Base-by-base conservation (phyloP, 2,329 filamentous ascomycete species). In the Dactylellina sp. region DNA sequence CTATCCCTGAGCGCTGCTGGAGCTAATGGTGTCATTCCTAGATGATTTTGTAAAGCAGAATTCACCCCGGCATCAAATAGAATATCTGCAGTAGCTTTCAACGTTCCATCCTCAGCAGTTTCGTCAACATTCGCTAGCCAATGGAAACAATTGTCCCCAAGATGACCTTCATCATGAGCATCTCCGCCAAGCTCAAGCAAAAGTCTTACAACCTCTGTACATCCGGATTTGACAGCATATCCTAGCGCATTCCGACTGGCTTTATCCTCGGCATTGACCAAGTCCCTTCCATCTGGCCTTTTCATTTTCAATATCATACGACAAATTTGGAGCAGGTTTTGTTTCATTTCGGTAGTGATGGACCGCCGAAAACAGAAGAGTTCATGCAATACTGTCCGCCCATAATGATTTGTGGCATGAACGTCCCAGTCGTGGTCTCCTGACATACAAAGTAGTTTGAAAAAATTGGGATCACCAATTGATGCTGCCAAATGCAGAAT, bases 371-470 rank as follows among this genome's bases (percentile, higher is more conserved):
- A 35, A 35, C 12, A 12, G 46, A 65, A 65, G 3, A 65, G 25
- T 16, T 47, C 28, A 14, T 65, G 49, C 25, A 65, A 5, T 12
- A 47, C 11, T 14, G 49, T 65, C 4, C 7, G 46, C 3, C 16
- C n/a, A 18, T 39, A 5, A 1, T 11, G 0, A 28, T 37, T 35
- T 32, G 6, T 7, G 9, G 24, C 50, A 12, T 55, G 49, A 18
- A 65, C 42, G 22, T 71, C 40, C 65, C 65, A 71, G n/a, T 56
- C 32, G 6, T 6, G 6, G 12, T 35, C 42, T n/a, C 49, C 35
- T 7, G 65, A 71, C 0, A 71, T 18, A 12, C 55, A 60, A 16
- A 71, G 65, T 11, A 57, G 18, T 50, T 71, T 71, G 32, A 71
- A 71, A 28, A 71, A 50, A 24, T 44, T 62, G 4, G 55, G 32